Evolutionary conservation across 73 alveolate genomes (phyloP).

Genomic region (Paramecium caudatum): DNA sequence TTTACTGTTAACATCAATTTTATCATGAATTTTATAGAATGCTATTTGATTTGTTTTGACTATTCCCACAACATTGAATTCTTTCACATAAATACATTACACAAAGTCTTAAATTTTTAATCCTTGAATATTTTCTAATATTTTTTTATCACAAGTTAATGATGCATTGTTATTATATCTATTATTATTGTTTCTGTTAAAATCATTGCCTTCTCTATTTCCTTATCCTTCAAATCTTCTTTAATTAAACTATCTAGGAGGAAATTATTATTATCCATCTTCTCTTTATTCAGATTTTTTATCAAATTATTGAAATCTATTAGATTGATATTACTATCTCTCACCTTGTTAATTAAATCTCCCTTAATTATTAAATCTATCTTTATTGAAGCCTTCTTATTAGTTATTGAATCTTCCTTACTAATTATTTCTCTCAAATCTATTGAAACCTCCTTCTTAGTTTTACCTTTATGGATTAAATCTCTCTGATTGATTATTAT

Average conservation of each 20-base stretch:
- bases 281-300: not conserved
- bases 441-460: too few relatives aligned
- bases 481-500: not conserved
- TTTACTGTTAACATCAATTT: not conserved
- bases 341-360: not conserved
- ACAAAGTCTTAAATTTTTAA: not conserved
- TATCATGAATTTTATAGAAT: not conserved
- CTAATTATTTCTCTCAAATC: too few relatives aligned
- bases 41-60: not conserved
- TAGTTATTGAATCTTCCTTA: too few relatives aligned
- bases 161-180: not conserved
- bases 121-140: not conserved
- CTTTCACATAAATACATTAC: not conserved
- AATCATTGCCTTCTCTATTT: too few relatives aligned
- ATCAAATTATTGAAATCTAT: not conserved
- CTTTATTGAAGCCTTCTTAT: too few relatives aligned
- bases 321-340: not conserved
- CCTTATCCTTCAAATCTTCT: too few relatives aligned
- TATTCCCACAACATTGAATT: not conserved
- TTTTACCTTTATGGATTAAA: too few relatives aligned
- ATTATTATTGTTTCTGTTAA: not conserved
- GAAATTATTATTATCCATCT: not conserved
- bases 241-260: too few relatives aligned
- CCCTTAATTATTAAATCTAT: too few relatives aligned
- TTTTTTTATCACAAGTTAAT: not conserved